These are phyloP conservation scores for Aspergillus sergii DNA, from an alignment of 2,329 filamentous ascomycete genomes.

Conservation along the genomic window DNA sequence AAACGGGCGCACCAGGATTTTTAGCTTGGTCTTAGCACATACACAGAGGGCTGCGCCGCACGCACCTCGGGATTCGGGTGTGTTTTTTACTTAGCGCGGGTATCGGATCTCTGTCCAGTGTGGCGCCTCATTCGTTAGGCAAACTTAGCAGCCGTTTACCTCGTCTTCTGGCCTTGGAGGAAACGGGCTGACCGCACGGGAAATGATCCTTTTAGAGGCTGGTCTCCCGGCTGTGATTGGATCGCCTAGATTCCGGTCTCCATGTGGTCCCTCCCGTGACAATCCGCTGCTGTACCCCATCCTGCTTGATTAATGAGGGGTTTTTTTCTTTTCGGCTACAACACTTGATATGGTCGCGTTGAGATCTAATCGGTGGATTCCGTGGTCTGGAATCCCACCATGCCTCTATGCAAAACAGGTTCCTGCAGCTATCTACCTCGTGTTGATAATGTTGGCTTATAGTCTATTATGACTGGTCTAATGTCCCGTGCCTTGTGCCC, in stretches of 20 bases:
- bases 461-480: not conserved
- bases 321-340: slow-evolving; percentile 1
- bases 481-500: not conserved
- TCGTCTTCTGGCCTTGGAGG: not conserved
- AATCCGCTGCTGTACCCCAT: slow-evolving; percentile 13
- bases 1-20: not conserved
- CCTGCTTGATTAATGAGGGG: slow-evolving; percentile 3
- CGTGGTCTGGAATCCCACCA: not conserved
- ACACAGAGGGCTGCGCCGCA: not conserved
- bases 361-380: not conserved
- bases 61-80: slow-evolving; percentile 5
- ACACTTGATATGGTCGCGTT: not conserved
- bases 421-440: not conserved
- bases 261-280: slow-evolving; percentile 16
- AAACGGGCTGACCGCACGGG: slow-evolving; percentile 12
- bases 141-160: slow-evolving; percentile 15
- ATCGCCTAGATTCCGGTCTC: slow-evolving; percentile 9
- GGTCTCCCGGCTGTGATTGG: slow-evolving; percentile 3
- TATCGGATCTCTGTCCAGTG: slow-evolving; percentile 12
- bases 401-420: not conserved
- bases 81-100: not conserved
- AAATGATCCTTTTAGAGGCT: slow-evolving; percentile 11
- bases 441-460: not conserved
- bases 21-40: not conserved
- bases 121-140: not conserved